These are phyloP conservation scores for Rhizopogon hawkerae DNA, from an alignment of 1,284 basidiomycete genomes.

Conservation along the genomic window DNA sequence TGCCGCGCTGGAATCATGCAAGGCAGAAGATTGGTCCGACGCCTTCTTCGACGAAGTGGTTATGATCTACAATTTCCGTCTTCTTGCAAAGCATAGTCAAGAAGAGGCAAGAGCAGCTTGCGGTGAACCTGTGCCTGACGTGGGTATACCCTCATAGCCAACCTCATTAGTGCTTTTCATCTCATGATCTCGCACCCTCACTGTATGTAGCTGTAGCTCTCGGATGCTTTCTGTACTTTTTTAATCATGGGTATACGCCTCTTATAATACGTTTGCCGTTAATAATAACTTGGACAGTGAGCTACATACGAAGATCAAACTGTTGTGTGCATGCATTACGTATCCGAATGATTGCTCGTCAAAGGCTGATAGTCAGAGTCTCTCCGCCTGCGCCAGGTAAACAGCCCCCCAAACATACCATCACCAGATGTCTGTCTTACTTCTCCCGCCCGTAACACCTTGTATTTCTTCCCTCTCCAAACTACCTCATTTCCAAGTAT, in stretches of 20 bases:
- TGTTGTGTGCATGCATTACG: not conserved
- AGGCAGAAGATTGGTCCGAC: slow-evolving; percentile 43
- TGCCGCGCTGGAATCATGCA: slow-evolving; percentile 33
- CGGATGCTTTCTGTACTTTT: slow-evolving; percentile 27
- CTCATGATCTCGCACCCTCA: slow-evolving; percentile 1
- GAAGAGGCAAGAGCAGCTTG: slow-evolving; percentile 24
- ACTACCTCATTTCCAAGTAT: slow-evolving; percentile 71
- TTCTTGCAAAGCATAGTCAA: slow-evolving; percentile 30
- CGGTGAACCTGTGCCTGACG: slow-evolving; percentile 17
- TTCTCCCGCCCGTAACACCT: slow-evolving; percentile 58
- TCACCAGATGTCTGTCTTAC: slow-evolving; percentile 26
- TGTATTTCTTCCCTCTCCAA: slow-evolving; percentile 74
- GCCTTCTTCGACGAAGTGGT: slow-evolving; percentile 47
- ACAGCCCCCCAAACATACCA: not conserved
- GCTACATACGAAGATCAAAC: too few relatives aligned
- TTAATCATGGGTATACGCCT: slow-evolving; percentile 29
- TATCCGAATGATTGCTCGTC: not conserved
- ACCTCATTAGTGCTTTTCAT: not conserved
- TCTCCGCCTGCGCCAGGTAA: not conserved
- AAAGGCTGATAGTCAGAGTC: slow-evolving; percentile 1
- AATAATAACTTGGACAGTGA: not conserved
- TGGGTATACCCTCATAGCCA: slow-evolving; percentile 1
- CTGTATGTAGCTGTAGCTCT: slow-evolving; percentile 9
- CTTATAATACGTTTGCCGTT: slow-evolving; percentile 19
- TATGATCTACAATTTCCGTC: slow-evolving; percentile 44